Base-by-base conservation (phyloP, 495 filamentous ascomycete genomes). In the Friedmanniomyces endolithicus region DNA sequence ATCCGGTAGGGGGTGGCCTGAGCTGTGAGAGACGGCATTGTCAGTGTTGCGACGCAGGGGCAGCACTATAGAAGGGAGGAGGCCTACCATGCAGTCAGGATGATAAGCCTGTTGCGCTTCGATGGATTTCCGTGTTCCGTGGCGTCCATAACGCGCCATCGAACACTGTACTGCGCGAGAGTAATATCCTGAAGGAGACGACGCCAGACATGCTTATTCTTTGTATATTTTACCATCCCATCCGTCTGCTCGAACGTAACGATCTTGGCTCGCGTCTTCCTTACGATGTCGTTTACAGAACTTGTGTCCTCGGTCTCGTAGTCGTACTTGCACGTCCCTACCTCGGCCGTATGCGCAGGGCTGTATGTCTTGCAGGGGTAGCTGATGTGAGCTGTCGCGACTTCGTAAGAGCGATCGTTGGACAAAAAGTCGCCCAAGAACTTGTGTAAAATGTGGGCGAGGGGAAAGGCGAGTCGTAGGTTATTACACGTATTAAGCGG, bases 281-380 rank as follows among this genome's bases (percentile, higher is more conserved):
- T 41, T 4, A 41, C 6, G 37, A 41, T 41, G 17, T 41, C 37
- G 14, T 41, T 19, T 6, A 41, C 37, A 2, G 37, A 41, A 14
- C 37, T 6, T 14, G 37, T 3, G 17, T 41, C 37, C 37, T 41
- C 37, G 37, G 6, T 41, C 37, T n/a, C 17, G 14, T 41, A 16
- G 37, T 41, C 37, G 37, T 41, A 6, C 16, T 41, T 4, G 37
- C 37, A 16, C 14, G 37, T 16, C 16, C 27, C 27, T 9, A 31
- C 27, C 9, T 31, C 27, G 27, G 37, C 37, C 37, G 39, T 31
- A 25, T 47, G 23, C 29, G 43, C 16, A 2, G 35, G 24, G 35
- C 34, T 20, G 17, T 52, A 52, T 2, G 50, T 52, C 31, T 52
- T 52, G 37, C 50, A 52, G 9, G 50, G 50, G 22, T 20, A 43